Percentiles rank a stretch among this genome's conserved stretches.
Evolutionary conservation across 257 asterid species (phyloP).

Genomic region (Solanum gracilifrons): DNA sequence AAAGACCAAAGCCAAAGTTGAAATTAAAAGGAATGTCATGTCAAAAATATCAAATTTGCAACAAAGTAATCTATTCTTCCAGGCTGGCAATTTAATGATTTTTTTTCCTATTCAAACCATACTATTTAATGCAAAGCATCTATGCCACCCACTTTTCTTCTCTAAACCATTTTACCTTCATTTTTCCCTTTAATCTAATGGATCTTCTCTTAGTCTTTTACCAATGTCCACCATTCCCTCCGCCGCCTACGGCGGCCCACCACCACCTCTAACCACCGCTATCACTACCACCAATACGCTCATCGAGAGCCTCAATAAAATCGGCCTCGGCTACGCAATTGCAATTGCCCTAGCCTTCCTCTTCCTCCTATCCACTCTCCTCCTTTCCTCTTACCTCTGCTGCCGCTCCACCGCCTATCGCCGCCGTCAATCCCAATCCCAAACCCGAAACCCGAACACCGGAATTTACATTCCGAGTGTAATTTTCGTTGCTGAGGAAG

Average conservation of each 20-base stretch:
- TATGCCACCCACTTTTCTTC: slow-evolving; percentile 13
- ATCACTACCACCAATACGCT: slow-evolving; percentile 9
- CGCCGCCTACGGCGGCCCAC: slow-evolving; percentile 17
- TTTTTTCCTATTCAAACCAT: slow-evolving; percentile 15
- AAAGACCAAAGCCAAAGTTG: background rate
- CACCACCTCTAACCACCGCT: slow-evolving; percentile 2
- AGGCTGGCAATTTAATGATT: slow-evolving; percentile 34
- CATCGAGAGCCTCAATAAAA: slow-evolving; percentile 18
- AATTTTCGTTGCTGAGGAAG: slow-evolving; percentile 69
- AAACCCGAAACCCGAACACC: background rate
- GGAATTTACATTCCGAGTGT: slow-evolving; percentile 58
- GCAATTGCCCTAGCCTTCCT: slow-evolving; percentile 77
- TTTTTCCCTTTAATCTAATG: slow-evolving; percentile 26
- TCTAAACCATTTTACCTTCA: slow-evolving; percentile 12
- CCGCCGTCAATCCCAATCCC: slow-evolving; percentile 16
- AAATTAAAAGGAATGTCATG: background rate
- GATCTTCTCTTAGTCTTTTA: slow-evolving; percentile 6
- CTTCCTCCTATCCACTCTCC: slow-evolving; percentile 57
- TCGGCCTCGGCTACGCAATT: slow-evolving; percentile 72
- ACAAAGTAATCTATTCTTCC: slow-evolving; percentile 1
- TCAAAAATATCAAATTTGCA: background rate
- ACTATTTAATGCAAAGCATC: slow-evolving; percentile 35
- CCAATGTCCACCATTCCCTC: slow-evolving; percentile 37
- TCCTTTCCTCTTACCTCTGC: slow-evolving; percentile 71
- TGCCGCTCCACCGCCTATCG: slow-evolving; percentile 34